These are phyloP conservation scores for Penicillium sp. DNA, from an alignment of 2,329 filamentous ascomycete species.

Conservation along the genomic window DNA sequence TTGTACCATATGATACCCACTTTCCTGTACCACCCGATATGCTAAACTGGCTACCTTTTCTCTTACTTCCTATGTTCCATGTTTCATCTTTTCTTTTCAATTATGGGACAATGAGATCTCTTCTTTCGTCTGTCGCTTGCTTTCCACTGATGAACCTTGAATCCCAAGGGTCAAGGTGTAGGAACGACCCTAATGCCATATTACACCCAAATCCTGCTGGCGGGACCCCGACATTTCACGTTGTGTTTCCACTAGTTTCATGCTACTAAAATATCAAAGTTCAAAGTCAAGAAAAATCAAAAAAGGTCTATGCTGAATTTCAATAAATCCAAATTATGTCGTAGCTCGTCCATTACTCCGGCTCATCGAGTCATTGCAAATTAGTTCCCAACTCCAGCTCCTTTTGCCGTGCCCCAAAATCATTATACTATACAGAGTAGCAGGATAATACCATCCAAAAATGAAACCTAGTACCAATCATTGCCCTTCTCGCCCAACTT, in stretches of 20 bases:
- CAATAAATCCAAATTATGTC: not conserved
- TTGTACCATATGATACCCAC: conserved; percentile 18
- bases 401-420: not conserved
- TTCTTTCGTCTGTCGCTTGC: no score
- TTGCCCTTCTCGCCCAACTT: conserved; percentile 58
- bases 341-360: not conserved
- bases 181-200: no score
- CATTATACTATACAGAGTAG: not conserved
- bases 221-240: not conserved
- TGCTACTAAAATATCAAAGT: no score
- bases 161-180: no score
- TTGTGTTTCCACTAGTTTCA: no score
- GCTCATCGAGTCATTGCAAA: not conserved
- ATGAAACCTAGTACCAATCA: conserved; percentile 56
- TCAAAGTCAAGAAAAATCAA: not conserved
- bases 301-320: not conserved
- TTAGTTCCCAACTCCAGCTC: not conserved
- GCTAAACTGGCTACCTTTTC: not conserved
- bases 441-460: not conserved
- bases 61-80: not conserved
- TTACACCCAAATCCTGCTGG: not conserved
- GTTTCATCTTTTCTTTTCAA: not conserved
- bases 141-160: no score
- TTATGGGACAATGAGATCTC: no score
- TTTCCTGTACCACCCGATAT: not conserved